Conservation (phyloP, 768 basidiomycete genomes). For the Tricholoma matsutake region DNA sequence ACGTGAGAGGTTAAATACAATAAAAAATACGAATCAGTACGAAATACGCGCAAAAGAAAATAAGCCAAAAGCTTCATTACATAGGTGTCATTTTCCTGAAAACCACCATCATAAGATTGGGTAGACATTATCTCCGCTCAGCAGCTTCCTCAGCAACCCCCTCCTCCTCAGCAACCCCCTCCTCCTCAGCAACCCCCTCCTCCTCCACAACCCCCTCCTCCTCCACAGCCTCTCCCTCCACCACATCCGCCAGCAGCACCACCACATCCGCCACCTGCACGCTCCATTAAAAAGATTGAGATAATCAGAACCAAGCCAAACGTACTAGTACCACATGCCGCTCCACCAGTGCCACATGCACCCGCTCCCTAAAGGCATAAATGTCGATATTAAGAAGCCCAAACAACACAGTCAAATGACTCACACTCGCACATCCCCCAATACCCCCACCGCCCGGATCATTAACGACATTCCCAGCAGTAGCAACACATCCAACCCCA, state of each 20-base stretch:
- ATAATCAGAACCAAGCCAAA: neutral
- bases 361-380: neutral
- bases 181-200: too few relatives aligned
- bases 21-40: too few relatives aligned
- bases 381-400: neutral
- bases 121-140: too few relatives aligned
- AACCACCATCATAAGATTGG: too few relatives aligned
- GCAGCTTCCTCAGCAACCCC: too few relatives aligned
- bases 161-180: too few relatives aligned
- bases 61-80: too few relatives aligned
- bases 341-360: neutral
- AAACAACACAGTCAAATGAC: neutral
- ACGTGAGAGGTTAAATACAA: too few relatives aligned
- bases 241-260: neutral
- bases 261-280: neutral
- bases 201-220: too few relatives aligned
- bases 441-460: slow-evolving; percentile 16
- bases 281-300: neutral
- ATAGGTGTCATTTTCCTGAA: too few relatives aligned
- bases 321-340: neutral
- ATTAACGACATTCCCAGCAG: slow-evolving; percentile 15
- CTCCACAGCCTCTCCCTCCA: neutral
- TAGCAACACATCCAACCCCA: slow-evolving; percentile 19
- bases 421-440: slow-evolving; percentile 27
- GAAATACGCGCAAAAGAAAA: too few relatives aligned